Evolutionary conservation across 805 yeast genomes (phyloP).

Genomic region (Kluyveromyces siamensis): DNA sequence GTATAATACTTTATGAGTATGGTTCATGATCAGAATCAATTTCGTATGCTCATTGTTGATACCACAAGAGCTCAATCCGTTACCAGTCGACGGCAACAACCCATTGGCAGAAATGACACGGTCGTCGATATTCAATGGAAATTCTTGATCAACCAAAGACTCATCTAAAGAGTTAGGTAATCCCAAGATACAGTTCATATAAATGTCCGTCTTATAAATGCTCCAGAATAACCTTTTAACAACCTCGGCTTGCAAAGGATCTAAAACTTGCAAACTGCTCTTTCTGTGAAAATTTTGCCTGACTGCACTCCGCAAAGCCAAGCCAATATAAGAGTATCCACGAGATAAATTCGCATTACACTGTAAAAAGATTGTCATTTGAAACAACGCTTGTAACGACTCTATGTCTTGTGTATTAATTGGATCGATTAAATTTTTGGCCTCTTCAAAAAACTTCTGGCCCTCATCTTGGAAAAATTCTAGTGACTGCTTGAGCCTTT

Average conservation of each 20-base stretch:
- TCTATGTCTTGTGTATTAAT: conserved; percentile 73
- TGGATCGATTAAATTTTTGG: conserved; percentile 69
- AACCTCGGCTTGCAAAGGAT: conserved; percentile 74
- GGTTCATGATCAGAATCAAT: conserved; percentile 58
- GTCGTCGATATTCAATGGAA: conserved; percentile 80
- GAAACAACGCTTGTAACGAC: conserved; percentile 77
- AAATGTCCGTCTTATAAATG: conserved; percentile 82
- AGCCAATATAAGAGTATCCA: conserved; percentile 83
- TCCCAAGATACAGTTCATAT: conserved; percentile 80
- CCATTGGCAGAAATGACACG: conserved; percentile 70
- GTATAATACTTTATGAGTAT: conserved; percentile 58
- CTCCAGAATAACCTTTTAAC: conserved; percentile 85
- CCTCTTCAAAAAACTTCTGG: conserved; percentile 69
- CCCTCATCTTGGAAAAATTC: conserved; percentile 60
- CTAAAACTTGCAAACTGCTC: conserved; percentile 46
- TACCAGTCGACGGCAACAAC: conserved; percentile 40
- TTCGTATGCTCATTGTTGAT: conserved; percentile 82
- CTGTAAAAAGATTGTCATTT: conserved; percentile 78
- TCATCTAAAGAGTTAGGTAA: conserved; percentile 69
- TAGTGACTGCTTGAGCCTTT: conserved; percentile 21
- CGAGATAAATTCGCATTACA: conserved; percentile 82
- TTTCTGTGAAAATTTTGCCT: conserved; percentile 79
- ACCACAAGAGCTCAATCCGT: conserved; percentile 57
- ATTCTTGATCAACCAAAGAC: conserved; percentile 78
- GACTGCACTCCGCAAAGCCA: conserved; percentile 73